Base-by-base conservation (phyloP, 768 basidiomycete genomes). In the Pleurotus pulmonarius region DNA sequence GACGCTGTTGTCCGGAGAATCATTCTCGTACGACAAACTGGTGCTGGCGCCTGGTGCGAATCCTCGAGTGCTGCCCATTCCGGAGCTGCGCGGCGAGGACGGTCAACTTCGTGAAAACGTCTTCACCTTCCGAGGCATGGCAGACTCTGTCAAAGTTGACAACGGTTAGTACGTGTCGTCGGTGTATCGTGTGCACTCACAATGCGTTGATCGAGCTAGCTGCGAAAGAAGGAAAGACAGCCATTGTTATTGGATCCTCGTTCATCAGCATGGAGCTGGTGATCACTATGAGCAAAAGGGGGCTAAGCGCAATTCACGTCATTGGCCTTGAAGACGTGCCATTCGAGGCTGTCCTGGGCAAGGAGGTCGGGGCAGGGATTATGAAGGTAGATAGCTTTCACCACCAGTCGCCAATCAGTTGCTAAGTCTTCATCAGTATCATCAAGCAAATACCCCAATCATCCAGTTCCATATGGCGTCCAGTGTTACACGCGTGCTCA, bases 221-320 rank as follows among this genome's bases (percentile, higher is more conserved):
- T 48, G 80, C 80, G 37, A 73, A 88, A 70, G 87, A 90, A 60
- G 87, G 88, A 34, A 90, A 92, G 70, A 76, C 77, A 48, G 69
- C 88, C 58, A 92, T 93, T 29, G 81, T 95, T 11, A 87, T 96
- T 60, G 94, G 94, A 2, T 88, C 86, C 49, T 91, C 88, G 12
- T 97, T 95, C 74, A 97, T 97, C 63, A 85, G 88, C 56, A 92
- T 97, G 92, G 91, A 94, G 68, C 75, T 93, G n/a, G 91, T 92
- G 5, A 79, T 75, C n/a, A 88, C 91, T 0, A 70, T 89, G 2
- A 69, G 83, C 6, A 85, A 84, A 62, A 84, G 88, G 53, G 87
- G 88, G 61, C 85, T 92, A 18, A 87, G 87, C 11, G 88, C 86
- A 26, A 86, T 94, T 44, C 85, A 90, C 59, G 86, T 96, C 58